Evolutionary conservation across 805 yeast genomes (phyloP).

Genomic region (Zygosaccharomyces siamensis): DNA sequence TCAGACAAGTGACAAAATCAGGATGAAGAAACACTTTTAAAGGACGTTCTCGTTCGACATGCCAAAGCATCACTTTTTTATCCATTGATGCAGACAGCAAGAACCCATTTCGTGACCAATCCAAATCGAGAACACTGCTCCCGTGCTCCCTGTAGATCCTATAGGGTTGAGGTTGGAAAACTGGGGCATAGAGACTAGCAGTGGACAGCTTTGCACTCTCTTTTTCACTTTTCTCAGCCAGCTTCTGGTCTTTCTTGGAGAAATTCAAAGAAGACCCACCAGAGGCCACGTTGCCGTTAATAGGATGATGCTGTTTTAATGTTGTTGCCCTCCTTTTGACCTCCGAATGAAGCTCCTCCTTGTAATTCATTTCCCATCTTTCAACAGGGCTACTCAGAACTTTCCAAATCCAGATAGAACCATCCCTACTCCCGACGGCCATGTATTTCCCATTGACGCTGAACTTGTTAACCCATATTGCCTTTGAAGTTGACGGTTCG

Average conservation of each 20-base stretch:
- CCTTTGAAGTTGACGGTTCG: slow-evolving; percentile 25
- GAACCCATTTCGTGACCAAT: slow-evolving; percentile 87
- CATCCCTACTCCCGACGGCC: slow-evolving; percentile 81
- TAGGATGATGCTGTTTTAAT: slow-evolving; percentile 6
- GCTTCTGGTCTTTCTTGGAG: neutral
- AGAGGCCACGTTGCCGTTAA: neutral
- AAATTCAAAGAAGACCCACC: slow-evolving; percentile 1
- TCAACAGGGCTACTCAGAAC: slow-evolving; percentile 71
- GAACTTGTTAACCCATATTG: slow-evolving; percentile 73
- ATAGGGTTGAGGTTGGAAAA: slow-evolving; percentile 65
- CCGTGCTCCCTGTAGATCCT: slow-evolving; percentile 62
- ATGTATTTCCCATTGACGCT: slow-evolving; percentile 74
- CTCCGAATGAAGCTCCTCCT: slow-evolving; percentile 13
- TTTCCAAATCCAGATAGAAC: slow-evolving; percentile 67
- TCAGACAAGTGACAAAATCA: slow-evolving; percentile 78
- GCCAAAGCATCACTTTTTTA: slow-evolving; percentile 79
- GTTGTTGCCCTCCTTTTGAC: slow-evolving; percentile 12
- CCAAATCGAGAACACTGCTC: slow-evolving; percentile 64
- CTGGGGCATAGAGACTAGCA: slow-evolving; percentile 54
- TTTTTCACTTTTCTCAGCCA: slow-evolving; percentile 4
- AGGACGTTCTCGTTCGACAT: slow-evolving; percentile 59
- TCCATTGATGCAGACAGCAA: slow-evolving; percentile 80
- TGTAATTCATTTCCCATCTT: slow-evolving; percentile 42
- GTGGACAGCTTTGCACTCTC: slow-evolving; percentile 4
- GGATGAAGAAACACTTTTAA: slow-evolving; percentile 62